These are phyloP conservation scores for Mucor lusitanicus DNA, from an alignment of 371 early-diverging fungal species.

Conservation along the genomic window DNA sequence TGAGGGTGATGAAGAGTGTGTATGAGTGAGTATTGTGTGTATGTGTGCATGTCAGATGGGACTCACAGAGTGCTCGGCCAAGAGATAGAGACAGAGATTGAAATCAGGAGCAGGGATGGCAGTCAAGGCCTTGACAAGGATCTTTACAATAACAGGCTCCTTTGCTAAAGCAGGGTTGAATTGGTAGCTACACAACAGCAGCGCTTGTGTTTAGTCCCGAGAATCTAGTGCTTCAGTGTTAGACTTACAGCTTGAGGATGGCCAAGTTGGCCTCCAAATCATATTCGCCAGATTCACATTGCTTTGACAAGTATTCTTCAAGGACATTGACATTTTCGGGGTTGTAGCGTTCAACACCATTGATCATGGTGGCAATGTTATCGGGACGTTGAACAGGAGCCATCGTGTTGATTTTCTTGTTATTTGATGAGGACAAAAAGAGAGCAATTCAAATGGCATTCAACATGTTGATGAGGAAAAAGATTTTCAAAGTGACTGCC, in stretches of 20 bases:
- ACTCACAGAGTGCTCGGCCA: constrained; percentile 73
- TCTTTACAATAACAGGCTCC: constrained; percentile 68
- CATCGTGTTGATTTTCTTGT: background rate
- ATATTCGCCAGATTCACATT: constrained; percentile 77
- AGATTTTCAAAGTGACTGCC: constrained; percentile 1
- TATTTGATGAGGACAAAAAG: background rate
- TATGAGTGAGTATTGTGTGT: background rate
- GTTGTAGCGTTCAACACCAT: constrained; percentile 87
- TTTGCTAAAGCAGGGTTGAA: constrained; percentile 84
- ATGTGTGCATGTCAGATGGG: background rate
- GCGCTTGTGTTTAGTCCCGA: too few species aligned
- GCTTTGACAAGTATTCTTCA: constrained; percentile 80
- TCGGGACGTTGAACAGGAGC: constrained; percentile 63
- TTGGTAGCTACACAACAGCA: constrained; percentile 64
- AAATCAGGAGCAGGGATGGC: constrained; percentile 88
- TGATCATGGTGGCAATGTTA: constrained; percentile 73
- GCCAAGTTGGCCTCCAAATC: constrained; percentile 91
- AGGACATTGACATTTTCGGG: constrained; percentile 81
- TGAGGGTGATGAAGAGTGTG: background rate
- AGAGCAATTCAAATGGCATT: background rate
- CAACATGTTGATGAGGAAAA: background rate
- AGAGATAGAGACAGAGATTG: constrained; percentile 83
- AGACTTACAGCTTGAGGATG: constrained; percentile 80
- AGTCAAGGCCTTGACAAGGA: constrained; percentile 83
- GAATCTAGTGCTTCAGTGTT: too few species aligned